These are phyloP conservation scores for Fonsecaea monophora DNA, from an alignment of 2,329 filamentous ascomycete genomes.

Conservation along the genomic window DNA sequence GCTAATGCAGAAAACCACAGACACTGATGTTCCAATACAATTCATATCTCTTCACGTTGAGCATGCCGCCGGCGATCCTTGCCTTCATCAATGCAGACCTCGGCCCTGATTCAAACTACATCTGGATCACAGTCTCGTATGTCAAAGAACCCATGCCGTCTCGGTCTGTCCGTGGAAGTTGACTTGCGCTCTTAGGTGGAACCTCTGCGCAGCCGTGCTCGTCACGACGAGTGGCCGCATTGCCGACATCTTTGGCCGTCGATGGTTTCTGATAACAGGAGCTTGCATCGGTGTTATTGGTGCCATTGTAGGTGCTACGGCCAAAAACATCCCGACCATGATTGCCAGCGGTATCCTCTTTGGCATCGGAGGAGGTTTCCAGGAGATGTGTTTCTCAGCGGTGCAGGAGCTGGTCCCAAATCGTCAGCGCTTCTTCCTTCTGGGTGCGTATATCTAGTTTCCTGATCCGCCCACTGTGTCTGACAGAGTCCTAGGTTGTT, in stretches of 20 bases:
- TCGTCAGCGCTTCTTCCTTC: conserved; percentile 46
- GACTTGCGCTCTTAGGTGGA: conserved; percentile 3
- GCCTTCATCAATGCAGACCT: conserved; percentile 9
- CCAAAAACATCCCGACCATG: conserved; percentile 47
- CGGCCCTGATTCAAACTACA: conserved; percentile 12
- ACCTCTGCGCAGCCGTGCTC: conserved; percentile 24
- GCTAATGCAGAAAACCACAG: no score
- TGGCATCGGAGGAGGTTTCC: conserved; percentile 48
- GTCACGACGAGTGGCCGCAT: conserved; percentile 46
- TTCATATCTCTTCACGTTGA: conserved; percentile 5
- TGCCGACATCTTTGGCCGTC: conserved; percentile 47
- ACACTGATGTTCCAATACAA: not conserved
- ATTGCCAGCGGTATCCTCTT: conserved; percentile 49
- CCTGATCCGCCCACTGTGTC: not conserved
- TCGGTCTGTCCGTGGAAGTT: not conserved
- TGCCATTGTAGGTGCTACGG: conserved; percentile 48
- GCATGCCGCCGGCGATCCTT: conserved; percentile 3
- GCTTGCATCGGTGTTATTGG: conserved; percentile 48
- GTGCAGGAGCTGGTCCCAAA: conserved; percentile 51
- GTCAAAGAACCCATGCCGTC: not conserved
- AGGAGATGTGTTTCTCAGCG: conserved; percentile 50
- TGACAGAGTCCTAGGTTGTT: conserved; percentile 14
- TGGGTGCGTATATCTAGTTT: conserved; percentile 41
- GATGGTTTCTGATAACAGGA: conserved; percentile 46
- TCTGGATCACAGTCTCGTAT: conserved; percentile 14